Evolutionary conservation across 768 basidiomycete species (phyloP), one percentile per base, ranked within the genome.

Genomic region (Lactarius quietus): DNA sequence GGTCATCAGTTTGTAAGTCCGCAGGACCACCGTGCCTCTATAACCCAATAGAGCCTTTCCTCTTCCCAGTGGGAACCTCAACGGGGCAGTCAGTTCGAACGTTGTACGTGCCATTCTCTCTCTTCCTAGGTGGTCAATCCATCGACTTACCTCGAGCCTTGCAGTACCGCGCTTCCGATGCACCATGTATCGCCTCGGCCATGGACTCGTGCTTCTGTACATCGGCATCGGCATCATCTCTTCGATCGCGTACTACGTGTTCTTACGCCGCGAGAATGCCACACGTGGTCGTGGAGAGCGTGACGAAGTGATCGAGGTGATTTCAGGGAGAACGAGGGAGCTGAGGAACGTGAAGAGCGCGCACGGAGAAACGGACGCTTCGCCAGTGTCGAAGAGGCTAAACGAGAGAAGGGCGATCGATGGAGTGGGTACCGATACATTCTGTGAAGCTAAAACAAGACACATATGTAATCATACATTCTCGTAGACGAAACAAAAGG

Each of bases 391-490:
- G 85, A 78, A 23, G 87, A 89, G 1, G 88, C 87, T 51, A 88
- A 85, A 76, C 73, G 78, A 62, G 86, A 85, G 69, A 89, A 88
- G 76, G 89, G 88, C 2, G 88, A 91, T 74, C 74, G 76, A 54
- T 90, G 88, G 89, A 89, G 87, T 70, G 89, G 89, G 28, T 92
- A 90, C 73, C 78, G 85, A 70, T 92, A 91, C 74, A 84, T 77
- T 18, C 72, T 85, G 52, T 89, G 72, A 82, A 55, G 20, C 33
- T 29, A 33, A 56, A 63, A 59, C 41, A 56, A n/a, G 57, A 26
- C 56, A 63, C 43, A 54, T 64, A 26, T 63, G 57, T 51, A 65
- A 58, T 18, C 56, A 66, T 58, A 64, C 45, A 56, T 48, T 64
- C 63, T 67, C 59, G 33, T 57, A 58, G 58, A 54, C 31, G 38